Evolutionary conservation across 805 yeast genomes (phyloP).

Genomic region (Metschnikowia chrysomelidarum): DNA sequence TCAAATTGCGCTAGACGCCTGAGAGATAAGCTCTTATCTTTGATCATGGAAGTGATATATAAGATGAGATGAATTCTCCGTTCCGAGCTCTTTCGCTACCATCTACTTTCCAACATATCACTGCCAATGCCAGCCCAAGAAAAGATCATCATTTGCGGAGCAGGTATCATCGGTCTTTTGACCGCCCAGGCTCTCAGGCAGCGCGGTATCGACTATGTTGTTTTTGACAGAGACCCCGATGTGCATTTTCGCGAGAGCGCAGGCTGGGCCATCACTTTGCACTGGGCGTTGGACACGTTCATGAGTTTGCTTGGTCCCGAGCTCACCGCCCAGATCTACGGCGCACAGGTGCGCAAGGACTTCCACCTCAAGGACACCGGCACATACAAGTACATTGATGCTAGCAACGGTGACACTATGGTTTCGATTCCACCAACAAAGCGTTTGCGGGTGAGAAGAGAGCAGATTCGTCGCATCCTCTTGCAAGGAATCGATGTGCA

Average conservation of each 20-base stretch:
- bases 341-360: conserved; percentile 24
- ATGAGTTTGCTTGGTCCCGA: conserved; percentile 21
- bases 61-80: too few relatives aligned
- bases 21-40: too few relatives aligned
- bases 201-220: conserved; percentile 21
- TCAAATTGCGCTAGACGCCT: too few relatives aligned
- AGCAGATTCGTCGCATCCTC: conserved; percentile 24
- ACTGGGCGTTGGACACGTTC: conserved; percentile 27
- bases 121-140: too few relatives aligned
- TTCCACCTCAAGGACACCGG: conserved; percentile 28
- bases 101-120: too few relatives aligned
- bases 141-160: too few relatives aligned
- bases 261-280: conserved; percentile 33
- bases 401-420: conserved; percentile 24
- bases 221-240: conserved; percentile 27
- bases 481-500: conserved; percentile 27
- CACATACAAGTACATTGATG: conserved; percentile 27
- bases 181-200: conserved; percentile 26
- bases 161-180: too few relatives aligned
- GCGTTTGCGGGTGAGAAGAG: conserved; percentile 28
- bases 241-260: conserved; percentile 23
- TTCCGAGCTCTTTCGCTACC: too few relatives aligned
- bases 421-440: conserved; percentile 29
- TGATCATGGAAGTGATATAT: too few relatives aligned
- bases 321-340: conserved; percentile 20